phyloP scores from a whole-genome alignment of 2,329 filamentous ascomycete genomes.

The Diplodia mutila region DNA sequence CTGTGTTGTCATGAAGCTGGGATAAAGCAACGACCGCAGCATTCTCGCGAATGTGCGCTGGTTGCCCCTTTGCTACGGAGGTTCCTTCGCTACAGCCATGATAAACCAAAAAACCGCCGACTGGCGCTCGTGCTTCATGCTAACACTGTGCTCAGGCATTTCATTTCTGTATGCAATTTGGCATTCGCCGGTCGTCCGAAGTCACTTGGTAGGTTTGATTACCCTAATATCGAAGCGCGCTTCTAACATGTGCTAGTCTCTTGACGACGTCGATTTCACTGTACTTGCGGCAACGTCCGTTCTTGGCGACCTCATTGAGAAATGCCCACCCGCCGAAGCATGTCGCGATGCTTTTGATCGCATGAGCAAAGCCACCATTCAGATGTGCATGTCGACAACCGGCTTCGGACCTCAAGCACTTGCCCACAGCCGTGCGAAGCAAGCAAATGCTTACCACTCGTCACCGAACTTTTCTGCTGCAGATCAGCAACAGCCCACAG shows the following conservation, averaged over 20 bases:
- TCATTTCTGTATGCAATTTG: constrained; percentile 97
- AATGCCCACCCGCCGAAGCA: constrained; percentile 92
- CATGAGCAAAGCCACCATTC: constrained; percentile 92
- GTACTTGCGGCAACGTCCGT: constrained; percentile 92
- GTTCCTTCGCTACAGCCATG: background rate
- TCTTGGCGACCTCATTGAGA: constrained; percentile 86
- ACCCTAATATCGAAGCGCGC: background rate
- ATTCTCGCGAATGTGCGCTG: background rate
- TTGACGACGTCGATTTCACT: constrained; percentile 98
- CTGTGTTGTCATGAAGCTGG: background rate
- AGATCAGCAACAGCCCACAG: constrained; percentile 6
- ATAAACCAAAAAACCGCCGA: background rate
- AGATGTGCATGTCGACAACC: constrained; percentile 88
- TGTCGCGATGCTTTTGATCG: constrained; percentile 93
- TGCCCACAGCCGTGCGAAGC: constrained; percentile 3
- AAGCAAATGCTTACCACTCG: background rate
- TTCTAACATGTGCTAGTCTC: constrained; percentile 54
- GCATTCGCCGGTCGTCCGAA: constrained; percentile 89
- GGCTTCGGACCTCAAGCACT: constrained; percentile 66
- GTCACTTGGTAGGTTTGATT: constrained; percentile 69
- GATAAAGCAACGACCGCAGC: background rate
- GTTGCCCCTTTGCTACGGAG: background rate
- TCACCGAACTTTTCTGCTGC: constrained; percentile 11
- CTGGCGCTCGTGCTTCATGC: background rate
- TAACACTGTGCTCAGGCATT: constrained; percentile 56